Evolutionary conservation across 371 early-diverging fungal genomes (phyloP).

Genomic region (Mortierella sp.): DNA sequence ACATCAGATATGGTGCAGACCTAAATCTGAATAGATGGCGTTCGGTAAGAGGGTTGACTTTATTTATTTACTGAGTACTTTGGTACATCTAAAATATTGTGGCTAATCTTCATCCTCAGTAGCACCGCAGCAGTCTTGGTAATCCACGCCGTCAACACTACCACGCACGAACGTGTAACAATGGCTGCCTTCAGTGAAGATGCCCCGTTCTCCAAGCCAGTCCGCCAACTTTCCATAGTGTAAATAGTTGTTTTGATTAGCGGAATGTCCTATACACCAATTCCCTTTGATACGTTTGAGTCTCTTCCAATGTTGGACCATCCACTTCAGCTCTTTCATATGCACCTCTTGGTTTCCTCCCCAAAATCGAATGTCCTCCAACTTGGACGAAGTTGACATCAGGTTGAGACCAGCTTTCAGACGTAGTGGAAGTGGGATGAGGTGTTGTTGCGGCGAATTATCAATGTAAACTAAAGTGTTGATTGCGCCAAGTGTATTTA

Average conservation of each 20-base stretch:
- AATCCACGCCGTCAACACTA: neutral
- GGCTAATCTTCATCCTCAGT: neutral
- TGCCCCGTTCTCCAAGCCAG: neutral
- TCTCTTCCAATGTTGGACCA: neutral
- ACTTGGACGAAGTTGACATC: neutral
- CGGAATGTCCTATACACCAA: neutral
- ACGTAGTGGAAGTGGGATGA: neutral
- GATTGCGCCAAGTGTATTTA: neutral
- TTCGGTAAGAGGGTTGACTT: too few relatives aligned
- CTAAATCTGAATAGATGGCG: too few relatives aligned
- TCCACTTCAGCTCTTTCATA: neutral
- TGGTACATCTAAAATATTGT: too few relatives aligned
- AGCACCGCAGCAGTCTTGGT: neutral
- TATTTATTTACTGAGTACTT: too few relatives aligned
- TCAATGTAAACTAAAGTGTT: neutral
- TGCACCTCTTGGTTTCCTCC: neutral
- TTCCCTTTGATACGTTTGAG: neutral
- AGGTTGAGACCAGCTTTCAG: neutral
- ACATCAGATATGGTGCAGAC: too few relatives aligned
- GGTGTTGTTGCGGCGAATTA: neutral
- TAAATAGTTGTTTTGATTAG: neutral
- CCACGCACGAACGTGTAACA: neutral
- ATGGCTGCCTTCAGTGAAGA: neutral
- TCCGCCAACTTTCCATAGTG: neutral
- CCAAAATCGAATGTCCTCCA: neutral